Percentiles rank a stretch among this genome's conserved stretches.
phyloP scores from a whole-genome alignment of 2,329 filamentous ascomycete species.

The Knoxdaviesia capensis region DNA sequence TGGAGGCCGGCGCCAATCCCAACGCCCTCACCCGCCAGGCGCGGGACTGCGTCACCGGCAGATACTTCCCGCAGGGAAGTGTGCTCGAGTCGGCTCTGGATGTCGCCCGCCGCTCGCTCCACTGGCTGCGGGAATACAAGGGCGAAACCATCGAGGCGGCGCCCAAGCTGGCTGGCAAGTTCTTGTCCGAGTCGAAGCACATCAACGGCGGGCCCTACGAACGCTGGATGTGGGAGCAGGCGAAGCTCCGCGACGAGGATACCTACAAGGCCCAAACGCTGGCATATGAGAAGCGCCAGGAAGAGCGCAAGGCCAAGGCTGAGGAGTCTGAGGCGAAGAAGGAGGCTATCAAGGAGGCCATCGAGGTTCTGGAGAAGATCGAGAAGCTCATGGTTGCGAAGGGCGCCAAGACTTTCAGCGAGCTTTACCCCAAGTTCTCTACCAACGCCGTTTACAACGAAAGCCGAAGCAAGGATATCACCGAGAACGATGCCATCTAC shows the following conservation, averaged over 20 bases:
- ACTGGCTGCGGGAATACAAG: conserved; percentile 24
- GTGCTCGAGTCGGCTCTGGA: conserved; percentile 36
- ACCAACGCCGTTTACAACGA: conserved; percentile 3
- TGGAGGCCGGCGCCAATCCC: conserved; percentile 44
- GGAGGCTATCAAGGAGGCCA: conserved; percentile 27
- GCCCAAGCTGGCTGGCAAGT: neutral
- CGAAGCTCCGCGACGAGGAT: conserved; percentile 9
- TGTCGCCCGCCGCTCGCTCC: conserved; percentile 30
- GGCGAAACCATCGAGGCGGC: conserved; percentile 8
- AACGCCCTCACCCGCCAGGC: conserved; percentile 29
- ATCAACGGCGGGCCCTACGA: neutral
- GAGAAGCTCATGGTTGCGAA: conserved; percentile 31
- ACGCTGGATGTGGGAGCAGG: conserved; percentile 3
- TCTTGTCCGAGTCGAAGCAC: no score
- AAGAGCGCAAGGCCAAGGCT: conserved; percentile 23
- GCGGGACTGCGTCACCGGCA: no score
- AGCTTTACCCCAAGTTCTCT: conserved; percentile 32
- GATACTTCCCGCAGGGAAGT: neutral
- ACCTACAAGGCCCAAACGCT: neutral
- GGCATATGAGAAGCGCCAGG: conserved; percentile 7
- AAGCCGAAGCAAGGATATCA: neutral
- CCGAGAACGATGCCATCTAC: conserved; percentile 22
- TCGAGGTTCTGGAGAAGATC: conserved; percentile 31
- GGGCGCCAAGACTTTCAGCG: conserved; percentile 45
- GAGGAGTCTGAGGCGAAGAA: conserved; percentile 28